Conservation (phyloP, 495 filamentous ascomycete species). For the Daldinia vernicosa region DNA sequence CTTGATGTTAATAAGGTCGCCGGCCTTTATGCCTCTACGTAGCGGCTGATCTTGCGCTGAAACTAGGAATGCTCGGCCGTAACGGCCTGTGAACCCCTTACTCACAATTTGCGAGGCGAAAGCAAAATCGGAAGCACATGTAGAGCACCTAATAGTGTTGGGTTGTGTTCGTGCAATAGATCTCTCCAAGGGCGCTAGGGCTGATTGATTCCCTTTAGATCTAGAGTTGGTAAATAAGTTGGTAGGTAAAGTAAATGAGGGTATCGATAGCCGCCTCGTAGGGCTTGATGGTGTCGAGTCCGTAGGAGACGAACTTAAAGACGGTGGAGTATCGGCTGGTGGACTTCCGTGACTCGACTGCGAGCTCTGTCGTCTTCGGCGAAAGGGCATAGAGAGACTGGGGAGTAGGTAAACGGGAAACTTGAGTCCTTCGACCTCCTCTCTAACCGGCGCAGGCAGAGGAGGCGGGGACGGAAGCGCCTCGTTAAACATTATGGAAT, state of each 20-base stretch:
- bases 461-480: slow-evolving; percentile 24
- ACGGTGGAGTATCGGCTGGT: slow-evolving; percentile 37
- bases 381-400: slow-evolving; percentile 55
- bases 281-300: slow-evolving; percentile 41
- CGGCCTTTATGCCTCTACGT: slow-evolving; percentile 32
- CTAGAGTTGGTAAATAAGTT: slow-evolving; percentile 27
- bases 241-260: slow-evolving; percentile 31
- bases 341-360: slow-evolving; percentile 1
- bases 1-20: slow-evolving; percentile 57
- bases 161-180: slow-evolving; percentile 49
- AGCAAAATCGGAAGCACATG: slow-evolving; percentile 78
- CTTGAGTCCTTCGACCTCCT: slow-evolving; percentile 29
- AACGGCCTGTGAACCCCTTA: slow-evolving; percentile 93
- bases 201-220: slow-evolving; percentile 17
- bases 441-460: slow-evolving; percentile 28
- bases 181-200: slow-evolving; percentile 9
- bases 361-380: slow-evolving; percentile 46
- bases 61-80: slow-evolving; percentile 92
- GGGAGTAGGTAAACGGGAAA: slow-evolving; percentile 61
- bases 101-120: slow-evolving; percentile 81
- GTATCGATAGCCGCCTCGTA: slow-evolving; percentile 15
- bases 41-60: slow-evolving; percentile 56
- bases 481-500: slow-evolving; percentile 41
- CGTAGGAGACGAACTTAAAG: slow-evolving; percentile 47
- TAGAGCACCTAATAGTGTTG: slow-evolving; percentile 72